These are phyloP conservation scores for Aspergillus quadricinctus DNA, from an alignment of 2,329 filamentous ascomycete genomes.

Conservation along the genomic window DNA sequence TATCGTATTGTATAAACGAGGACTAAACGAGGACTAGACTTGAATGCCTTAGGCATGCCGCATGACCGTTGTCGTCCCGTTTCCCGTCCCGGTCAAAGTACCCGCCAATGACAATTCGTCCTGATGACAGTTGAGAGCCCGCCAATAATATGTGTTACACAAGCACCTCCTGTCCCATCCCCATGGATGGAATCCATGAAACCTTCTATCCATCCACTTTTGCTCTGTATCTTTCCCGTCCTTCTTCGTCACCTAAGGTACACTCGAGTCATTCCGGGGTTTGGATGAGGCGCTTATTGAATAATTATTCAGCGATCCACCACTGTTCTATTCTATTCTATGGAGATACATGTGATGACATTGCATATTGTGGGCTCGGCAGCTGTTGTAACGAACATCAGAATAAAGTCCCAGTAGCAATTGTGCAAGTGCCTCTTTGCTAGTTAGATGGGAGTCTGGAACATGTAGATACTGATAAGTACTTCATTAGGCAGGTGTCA, in stretches of 20 bases:
- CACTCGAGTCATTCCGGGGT: neutral
- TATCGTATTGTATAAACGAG: neutral
- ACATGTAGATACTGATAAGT: neutral
- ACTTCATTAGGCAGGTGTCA: neutral
- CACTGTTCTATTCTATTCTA: neutral
- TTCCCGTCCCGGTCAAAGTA: neutral
- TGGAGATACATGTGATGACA: neutral
- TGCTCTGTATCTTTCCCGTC: neutral
- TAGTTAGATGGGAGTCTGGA: neutral
- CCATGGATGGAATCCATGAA: neutral
- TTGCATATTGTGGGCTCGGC: neutral
- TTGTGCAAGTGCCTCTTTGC: neutral
- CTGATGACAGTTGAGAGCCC: neutral
- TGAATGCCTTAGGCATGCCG: neutral
- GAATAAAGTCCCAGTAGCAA: neutral
- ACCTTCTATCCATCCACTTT: neutral
- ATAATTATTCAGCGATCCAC: neutral
- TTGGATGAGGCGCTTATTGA: neutral
- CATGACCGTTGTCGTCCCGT: neutral
- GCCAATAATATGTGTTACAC: neutral
- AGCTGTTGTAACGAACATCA: neutral
- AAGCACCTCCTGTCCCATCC: neutral
- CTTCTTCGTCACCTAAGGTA: neutral
- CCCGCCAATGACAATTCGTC: neutral
- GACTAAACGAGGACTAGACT: neutral